Conservation (phyloP, 345 rosid species). For the Firmiana major region DNA sequence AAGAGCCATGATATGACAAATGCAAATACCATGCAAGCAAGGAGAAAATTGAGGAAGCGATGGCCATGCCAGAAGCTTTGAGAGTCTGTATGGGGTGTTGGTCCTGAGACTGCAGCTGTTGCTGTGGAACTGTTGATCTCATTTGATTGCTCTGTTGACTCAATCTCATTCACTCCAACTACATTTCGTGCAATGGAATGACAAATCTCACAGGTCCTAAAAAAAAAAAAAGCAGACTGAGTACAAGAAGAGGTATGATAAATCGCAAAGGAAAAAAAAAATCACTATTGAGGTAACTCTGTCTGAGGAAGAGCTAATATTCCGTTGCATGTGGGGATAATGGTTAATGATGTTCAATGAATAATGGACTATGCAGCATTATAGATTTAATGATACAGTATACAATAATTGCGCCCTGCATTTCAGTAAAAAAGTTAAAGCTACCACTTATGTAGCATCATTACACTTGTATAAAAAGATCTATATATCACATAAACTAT, state of each 20-base stretch:
- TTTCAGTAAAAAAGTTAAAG: conserved; percentile 2
- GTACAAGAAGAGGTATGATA: background rate
- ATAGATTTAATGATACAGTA: background rate
- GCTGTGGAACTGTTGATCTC: conserved; percentile 31
- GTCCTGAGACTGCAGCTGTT: conserved; percentile 17
- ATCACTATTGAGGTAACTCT: background rate
- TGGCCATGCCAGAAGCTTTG: conserved; percentile 80
- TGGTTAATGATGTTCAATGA: background rate
- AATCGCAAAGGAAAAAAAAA: background rate
- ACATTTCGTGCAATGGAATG: conserved; percentile 71
- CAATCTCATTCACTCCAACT: conserved; percentile 42
- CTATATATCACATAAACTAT: background rate
- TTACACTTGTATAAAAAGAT: background rate
- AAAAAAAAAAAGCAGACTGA: conserved; percentile 7
- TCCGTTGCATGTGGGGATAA: background rate
- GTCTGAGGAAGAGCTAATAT: background rate
- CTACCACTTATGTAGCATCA: background rate
- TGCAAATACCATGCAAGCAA: conserved; percentile 75
- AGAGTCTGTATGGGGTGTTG: conserved; percentile 41
- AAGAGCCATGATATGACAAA: conserved; percentile 79
- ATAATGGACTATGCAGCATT: background rate
- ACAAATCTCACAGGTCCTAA: conserved; percentile 90
- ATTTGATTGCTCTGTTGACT: conserved; percentile 30
- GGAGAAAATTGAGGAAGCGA: conserved; percentile 69
- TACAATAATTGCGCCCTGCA: background rate